Evolutionary conservation across 192 early-diverging fungal species (phyloP).

Genomic region (Rhizoclosmatium sp.): DNA sequence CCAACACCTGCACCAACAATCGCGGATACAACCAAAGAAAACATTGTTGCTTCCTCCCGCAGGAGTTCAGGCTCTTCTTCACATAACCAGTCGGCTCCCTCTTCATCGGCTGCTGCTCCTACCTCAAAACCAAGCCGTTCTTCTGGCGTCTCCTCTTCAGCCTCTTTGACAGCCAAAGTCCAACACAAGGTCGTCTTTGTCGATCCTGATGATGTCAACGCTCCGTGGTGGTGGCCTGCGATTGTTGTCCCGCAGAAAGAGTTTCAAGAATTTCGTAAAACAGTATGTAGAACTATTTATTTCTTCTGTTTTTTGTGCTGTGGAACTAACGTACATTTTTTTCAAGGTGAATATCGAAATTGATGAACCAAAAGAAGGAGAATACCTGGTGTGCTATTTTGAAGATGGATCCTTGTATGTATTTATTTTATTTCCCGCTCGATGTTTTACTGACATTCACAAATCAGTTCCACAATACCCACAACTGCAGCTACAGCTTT

Average conservation of each 20-base stretch:
- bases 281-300: constrained; percentile 26
- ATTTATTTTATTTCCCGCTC: background rate
- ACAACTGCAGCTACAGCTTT: constrained; percentile 50
- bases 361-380: constrained; percentile 55
- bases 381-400: constrained; percentile 69
- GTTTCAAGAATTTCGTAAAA: constrained; percentile 55
- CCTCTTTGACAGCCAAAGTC: background rate
- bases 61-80: background rate
- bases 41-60: background rate
- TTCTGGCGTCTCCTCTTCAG: background rate
- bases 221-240: constrained; percentile 73
- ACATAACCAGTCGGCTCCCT: background rate
- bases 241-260: constrained; percentile 66
- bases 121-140: background rate
- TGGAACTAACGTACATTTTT: background rate
- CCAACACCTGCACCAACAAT: background rate
- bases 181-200: constrained; percentile 63
- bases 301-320: background rate
- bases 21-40: background rate
- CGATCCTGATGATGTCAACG: constrained; percentile 65
- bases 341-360: constrained; percentile 41
- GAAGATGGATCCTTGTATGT: constrained; percentile 67
- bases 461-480: constrained; percentile 42
- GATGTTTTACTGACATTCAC: background rate
- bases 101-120: background rate